phyloP scores from a whole-genome alignment of 768 basidiomycete genomes.

The Lentinus tigrinus region DNA sequence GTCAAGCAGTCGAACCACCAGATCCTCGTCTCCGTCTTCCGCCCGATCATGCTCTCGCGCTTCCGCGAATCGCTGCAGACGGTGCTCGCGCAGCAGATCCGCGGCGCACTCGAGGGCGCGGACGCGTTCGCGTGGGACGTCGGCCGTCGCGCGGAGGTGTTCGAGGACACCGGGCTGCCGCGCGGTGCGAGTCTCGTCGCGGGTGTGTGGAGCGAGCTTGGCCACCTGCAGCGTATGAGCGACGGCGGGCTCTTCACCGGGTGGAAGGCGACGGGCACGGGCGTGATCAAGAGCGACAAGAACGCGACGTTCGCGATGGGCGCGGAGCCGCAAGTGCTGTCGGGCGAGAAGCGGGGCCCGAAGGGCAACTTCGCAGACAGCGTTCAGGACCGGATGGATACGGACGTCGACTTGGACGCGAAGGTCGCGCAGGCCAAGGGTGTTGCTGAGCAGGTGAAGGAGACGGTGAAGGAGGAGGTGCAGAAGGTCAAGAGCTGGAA shows the following conservation, averaged over 20 bases:
- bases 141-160: constrained; percentile 56
- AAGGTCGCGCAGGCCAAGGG: constrained; percentile 21
- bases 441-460: constrained; percentile 24
- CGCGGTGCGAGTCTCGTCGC: constrained; percentile 49
- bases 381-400: constrained; percentile 31
- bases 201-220: constrained; percentile 70
- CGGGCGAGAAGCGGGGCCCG: constrained; percentile 68
- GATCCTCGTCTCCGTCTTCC: constrained; percentile 59
- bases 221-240: constrained; percentile 45
- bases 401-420: constrained; percentile 23
- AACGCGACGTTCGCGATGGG: constrained; percentile 58
- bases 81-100: constrained; percentile 55
- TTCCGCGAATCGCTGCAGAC: constrained; percentile 61
- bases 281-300: constrained; percentile 54
- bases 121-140: constrained; percentile 64
- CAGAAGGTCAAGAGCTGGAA: constrained; percentile 31
- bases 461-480: constrained; percentile 27
- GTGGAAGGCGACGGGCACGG: constrained; percentile 61
- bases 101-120: constrained; percentile 46
- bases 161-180: constrained; percentile 59
- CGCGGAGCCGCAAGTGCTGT: constrained; percentile 70
- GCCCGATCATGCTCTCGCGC: constrained; percentile 55
- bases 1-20: constrained; percentile 65
- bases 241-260: constrained; percentile 38
- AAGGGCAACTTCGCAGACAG: constrained; percentile 51